These are phyloP conservation scores for Nepenthes alata DNA, from an alignment of 179 eudicot species.

Conservation along the genomic window DNA sequence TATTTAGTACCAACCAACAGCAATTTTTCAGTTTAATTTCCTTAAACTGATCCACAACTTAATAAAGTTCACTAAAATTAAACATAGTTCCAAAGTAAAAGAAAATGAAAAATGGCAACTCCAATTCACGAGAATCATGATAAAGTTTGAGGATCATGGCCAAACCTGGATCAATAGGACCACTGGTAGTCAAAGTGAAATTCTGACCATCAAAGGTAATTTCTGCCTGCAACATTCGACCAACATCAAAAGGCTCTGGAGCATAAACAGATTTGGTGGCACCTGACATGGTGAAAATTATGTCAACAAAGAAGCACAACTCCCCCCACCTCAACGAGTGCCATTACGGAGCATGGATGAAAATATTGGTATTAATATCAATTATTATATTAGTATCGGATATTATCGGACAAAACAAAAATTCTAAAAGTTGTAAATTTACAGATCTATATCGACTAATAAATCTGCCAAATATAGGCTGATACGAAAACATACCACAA, in stretches of 20 bases:
- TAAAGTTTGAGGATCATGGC: slow-evolving; percentile 7
- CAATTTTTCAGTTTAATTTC: slow-evolving; percentile 3
- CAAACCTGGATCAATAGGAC: slow-evolving; percentile 81
- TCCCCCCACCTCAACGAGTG: too few species aligned
- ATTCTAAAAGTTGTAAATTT: too few species aligned
- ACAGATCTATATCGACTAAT: too few species aligned
- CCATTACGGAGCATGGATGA: too few species aligned
- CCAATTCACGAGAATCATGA: slow-evolving; percentile 1
- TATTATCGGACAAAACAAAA: too few species aligned
- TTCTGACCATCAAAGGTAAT: slow-evolving; percentile 38
- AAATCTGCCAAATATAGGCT: too few species aligned
- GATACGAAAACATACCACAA: too few species aligned
- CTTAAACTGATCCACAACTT: slow-evolving; percentile 2
- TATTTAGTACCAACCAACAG: slow-evolving; percentile 21
- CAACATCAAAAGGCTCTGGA: slow-evolving; percentile 93
- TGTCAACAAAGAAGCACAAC: too few species aligned
- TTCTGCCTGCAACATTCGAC: slow-evolving; percentile 68
- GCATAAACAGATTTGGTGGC: slow-evolving; percentile 84
- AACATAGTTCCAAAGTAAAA: not conserved
- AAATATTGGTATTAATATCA: too few species aligned
- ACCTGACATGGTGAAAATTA: slow-evolving; percentile 30
- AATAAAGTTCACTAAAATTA: too few species aligned
- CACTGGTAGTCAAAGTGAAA: slow-evolving; percentile 47
- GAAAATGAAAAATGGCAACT: slow-evolving; percentile 1
- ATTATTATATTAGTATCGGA: too few species aligned